Conservation (phyloP, 1,284 basidiomycete genomes). For the Sutorius eximius region DNA sequence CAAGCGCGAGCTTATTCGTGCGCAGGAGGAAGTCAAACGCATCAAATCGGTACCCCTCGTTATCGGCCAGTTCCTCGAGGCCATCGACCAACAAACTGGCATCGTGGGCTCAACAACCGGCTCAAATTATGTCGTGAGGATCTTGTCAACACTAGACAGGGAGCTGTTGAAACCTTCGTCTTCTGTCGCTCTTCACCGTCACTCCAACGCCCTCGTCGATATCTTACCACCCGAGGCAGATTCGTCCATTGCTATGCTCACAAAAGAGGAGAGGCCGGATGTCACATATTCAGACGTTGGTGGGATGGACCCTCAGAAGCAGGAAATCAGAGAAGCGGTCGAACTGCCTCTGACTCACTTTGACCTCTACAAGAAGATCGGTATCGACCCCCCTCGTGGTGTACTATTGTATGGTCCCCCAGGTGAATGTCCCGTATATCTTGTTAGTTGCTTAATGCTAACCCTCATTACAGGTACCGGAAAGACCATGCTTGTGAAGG, state of each 20-base stretch:
- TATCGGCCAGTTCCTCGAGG: slow-evolving; percentile 99
- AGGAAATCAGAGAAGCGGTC: slow-evolving; percentile 98
- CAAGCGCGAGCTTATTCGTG: slow-evolving; percentile 95
- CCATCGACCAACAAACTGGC: slow-evolving; percentile 96
- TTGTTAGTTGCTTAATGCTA: background rate
- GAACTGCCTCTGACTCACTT: slow-evolving; percentile 98
- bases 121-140: slow-evolving; percentile 97
- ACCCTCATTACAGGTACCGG: slow-evolving; percentile 73
- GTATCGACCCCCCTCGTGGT: slow-evolving; percentile 95
- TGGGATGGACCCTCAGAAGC: slow-evolving; percentile 98
- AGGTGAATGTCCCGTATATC: slow-evolving; percentile 41
- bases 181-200: slow-evolving; percentile 96
- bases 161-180: slow-evolving; percentile 97
- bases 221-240: slow-evolving; percentile 99
- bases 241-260: slow-evolving; percentile 93
- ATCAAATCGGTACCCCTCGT: slow-evolving; percentile 99
- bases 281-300: slow-evolving; percentile 91
- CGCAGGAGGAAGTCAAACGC: slow-evolving; percentile 99
- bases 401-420: slow-evolving; percentile 84
- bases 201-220: slow-evolving; percentile 98
- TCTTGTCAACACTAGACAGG: slow-evolving; percentile 95
- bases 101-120: slow-evolving; percentile 99
- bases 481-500: slow-evolving; percentile 99
- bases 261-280: slow-evolving; percentile 91
- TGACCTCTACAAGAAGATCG: slow-evolving; percentile 98